These are phyloP conservation scores for Phaeotremella skinneri DNA, from an alignment of 768 basidiomycete species.

Conservation along the genomic window DNA sequence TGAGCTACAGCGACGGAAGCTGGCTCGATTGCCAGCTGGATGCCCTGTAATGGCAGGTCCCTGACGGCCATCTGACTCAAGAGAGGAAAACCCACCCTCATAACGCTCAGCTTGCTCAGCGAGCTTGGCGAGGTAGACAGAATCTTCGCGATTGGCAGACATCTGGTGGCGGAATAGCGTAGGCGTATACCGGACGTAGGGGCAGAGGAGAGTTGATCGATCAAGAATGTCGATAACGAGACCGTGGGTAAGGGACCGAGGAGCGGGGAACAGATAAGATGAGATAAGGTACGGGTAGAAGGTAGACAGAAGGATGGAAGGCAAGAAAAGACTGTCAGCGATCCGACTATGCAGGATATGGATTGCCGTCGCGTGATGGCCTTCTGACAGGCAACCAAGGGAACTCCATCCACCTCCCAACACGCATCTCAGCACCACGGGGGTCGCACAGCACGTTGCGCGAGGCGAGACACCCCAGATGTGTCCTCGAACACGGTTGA, in stretches of 20 bases:
- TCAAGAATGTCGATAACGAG: not conserved
- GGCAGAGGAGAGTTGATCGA: not conserved
- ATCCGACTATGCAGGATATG: no score
- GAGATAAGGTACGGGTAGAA: not conserved
- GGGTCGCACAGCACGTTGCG: no score
- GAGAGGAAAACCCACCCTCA: constrained; percentile 63
- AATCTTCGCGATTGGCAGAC: constrained; percentile 80
- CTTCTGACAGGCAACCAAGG: no score
- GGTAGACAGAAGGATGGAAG: constrained; percentile 5
- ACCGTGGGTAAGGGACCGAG: not conserved
- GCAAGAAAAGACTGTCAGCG: no score
- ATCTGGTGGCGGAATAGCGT: constrained; percentile 34
- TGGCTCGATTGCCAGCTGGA: no score
- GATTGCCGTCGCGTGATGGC: no score
- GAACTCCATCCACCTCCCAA: no score
- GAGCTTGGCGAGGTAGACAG: constrained; percentile 99
- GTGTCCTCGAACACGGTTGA: no score
- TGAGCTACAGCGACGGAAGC: no score
- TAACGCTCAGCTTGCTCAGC: constrained; percentile 99
- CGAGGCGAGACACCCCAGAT: no score
- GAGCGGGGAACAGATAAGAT: not conserved
- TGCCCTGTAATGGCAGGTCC: not conserved
- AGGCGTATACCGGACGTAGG: no score
- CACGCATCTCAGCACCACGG: no score
- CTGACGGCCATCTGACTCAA: not conserved